A percentile compares a stretch with the other conserved stretches of the same genome.
These are phyloP conservation scores for Hypoxylon crocopeplum DNA, from an alignment of 495 filamentous ascomycete genomes.

Conservation along the genomic window DNA sequence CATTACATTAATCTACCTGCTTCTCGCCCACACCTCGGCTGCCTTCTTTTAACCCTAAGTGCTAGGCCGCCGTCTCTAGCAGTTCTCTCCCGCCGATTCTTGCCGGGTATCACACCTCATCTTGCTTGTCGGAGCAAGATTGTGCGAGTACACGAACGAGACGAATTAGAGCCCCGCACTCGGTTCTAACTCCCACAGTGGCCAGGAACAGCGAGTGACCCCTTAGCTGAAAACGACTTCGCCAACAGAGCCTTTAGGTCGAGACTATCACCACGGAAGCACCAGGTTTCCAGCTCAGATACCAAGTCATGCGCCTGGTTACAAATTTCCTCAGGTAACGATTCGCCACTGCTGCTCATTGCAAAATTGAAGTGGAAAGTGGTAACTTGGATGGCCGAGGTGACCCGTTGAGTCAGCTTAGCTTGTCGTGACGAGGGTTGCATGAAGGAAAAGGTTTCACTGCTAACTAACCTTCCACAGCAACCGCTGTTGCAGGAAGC, in stretches of 20 bases:
- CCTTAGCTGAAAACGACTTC: constrained; percentile 1
- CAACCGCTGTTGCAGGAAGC: constrained; percentile 1
- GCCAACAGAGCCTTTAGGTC: constrained; percentile 6
- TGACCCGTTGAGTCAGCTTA: constrained; percentile 10
- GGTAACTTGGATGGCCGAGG: constrained; percentile 16
- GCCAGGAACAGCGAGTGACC: background rate
- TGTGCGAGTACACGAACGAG: constrained; percentile 12
- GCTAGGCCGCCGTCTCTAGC: background rate
- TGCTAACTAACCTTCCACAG: constrained; percentile 11
- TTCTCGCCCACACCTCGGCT: constrained; percentile 1
- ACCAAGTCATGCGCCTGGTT: constrained; percentile 29
- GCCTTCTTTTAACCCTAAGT: background rate
- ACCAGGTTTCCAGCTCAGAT: background rate
- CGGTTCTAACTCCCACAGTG: constrained; percentile 9
- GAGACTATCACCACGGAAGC: background rate
- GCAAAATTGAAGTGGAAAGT: constrained; percentile 13
- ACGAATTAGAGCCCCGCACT: constrained; percentile 12
- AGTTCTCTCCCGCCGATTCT: constrained; percentile 12
- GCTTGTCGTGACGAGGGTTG: constrained; percentile 16
- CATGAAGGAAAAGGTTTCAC: constrained; percentile 1
- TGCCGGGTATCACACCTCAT: constrained; percentile 4
- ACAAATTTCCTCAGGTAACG: constrained; percentile 15
- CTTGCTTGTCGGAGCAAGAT: constrained; percentile 1
- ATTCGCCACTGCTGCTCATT: constrained; percentile 11
- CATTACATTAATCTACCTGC: background rate